Conservation (phyloP, 352 stramenopile genomes). For the Phytophthora sojae region DNA sequence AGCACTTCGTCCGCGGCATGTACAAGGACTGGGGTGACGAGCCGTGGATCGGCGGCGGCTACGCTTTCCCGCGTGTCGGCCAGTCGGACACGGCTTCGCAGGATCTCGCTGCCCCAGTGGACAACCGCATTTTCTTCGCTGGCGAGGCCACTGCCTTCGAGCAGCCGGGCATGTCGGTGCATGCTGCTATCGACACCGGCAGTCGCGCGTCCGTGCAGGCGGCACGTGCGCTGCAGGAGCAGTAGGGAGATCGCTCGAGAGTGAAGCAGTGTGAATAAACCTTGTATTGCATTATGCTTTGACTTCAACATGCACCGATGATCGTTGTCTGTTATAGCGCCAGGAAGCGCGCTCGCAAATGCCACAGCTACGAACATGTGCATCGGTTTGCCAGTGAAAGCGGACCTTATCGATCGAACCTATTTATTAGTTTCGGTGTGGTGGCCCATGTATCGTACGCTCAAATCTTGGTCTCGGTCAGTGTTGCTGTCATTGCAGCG, state of each 20-base stretch:
- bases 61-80: slow-evolving; percentile 79
- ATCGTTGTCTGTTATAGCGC: background rate
- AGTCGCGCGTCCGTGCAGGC: slow-evolving; percentile 72
- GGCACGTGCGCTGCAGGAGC: slow-evolving; percentile 42
- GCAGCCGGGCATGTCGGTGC: slow-evolving; percentile 84
- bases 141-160: slow-evolving; percentile 85
- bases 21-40: slow-evolving; percentile 86
- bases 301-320: background rate
- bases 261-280: background rate
- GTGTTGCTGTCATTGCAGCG: slow-evolving; percentile 32
- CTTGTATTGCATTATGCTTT: background rate
- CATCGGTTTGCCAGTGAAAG: slow-evolving; percentile 18
- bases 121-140: slow-evolving; percentile 81
- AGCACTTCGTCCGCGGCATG: slow-evolving; percentile 74
- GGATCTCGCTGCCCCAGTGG: slow-evolving; percentile 67
- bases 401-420: slow-evolving; percentile 26
- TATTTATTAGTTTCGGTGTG: slow-evolving; percentile 42
- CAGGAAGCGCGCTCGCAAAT: background rate
- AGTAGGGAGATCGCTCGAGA: background rate
- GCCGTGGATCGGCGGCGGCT: slow-evolving; percentile 72
- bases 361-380: background rate
- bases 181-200: slow-evolving; percentile 84
- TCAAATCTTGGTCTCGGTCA: slow-evolving; percentile 37
- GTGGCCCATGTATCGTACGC: slow-evolving; percentile 46
- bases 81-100: slow-evolving; percentile 66